These are phyloP conservation scores for Phaeotremella skinneri DNA, from an alignment of 768 basidiomycete genomes.

Conservation along the genomic window DNA sequence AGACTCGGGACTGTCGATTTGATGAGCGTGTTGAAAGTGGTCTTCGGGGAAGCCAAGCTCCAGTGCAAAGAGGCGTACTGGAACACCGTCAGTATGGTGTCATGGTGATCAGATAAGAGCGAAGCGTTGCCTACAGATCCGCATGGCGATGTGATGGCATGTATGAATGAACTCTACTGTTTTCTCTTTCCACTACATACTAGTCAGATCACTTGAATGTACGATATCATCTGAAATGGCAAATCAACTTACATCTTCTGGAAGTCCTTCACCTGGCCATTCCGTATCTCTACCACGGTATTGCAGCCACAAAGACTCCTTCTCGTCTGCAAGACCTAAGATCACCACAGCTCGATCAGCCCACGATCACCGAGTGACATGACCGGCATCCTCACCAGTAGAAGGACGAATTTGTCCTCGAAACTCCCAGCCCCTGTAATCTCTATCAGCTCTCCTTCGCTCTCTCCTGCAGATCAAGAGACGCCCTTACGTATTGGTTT, in stretches of 20 bases:
- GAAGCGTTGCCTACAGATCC: neutral
- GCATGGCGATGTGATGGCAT: neutral
- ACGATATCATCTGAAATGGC: neutral
- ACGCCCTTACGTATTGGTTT: neutral
- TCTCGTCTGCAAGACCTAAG: too few relatives aligned
- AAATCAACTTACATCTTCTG: neutral
- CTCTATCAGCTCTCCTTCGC: neutral
- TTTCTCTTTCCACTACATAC: neutral
- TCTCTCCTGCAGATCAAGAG: neutral
- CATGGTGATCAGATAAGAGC: neutral
- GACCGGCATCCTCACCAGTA: neutral
- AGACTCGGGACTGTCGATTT: neutral
- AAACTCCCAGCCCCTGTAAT: neutral
- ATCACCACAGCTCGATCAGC: too few relatives aligned
- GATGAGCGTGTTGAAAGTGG: neutral
- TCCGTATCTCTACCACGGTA: neutral
- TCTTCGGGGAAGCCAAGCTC: neutral
- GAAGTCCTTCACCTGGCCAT: neutral
- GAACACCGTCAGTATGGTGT: neutral
- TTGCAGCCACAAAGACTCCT: slow-evolving; percentile 1
- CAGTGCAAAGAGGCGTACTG: neutral
- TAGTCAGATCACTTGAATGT: neutral
- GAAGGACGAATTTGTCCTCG: neutral
- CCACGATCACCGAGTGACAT: too few relatives aligned
- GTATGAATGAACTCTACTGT: neutral